These are phyloP conservation scores for Phialophora tarda DNA, from an alignment of 2,329 filamentous ascomycete genomes.

Conservation along the genomic window DNA sequence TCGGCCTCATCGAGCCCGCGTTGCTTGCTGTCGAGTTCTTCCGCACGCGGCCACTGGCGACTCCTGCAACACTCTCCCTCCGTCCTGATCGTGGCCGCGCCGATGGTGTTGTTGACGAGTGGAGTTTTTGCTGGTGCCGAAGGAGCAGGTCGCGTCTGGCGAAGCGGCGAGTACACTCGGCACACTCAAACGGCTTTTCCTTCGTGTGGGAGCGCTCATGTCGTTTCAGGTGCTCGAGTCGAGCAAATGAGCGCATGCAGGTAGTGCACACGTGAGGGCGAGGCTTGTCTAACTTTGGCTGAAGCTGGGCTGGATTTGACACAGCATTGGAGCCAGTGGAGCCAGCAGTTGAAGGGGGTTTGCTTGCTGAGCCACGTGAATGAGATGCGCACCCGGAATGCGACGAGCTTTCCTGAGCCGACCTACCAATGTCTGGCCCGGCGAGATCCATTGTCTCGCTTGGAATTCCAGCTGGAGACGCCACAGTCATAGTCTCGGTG, in stretches of 20 bases:
- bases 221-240: constrained; percentile 93
- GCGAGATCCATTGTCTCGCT: constrained; percentile 15
- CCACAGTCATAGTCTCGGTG: constrained; percentile 11
- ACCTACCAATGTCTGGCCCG: constrained; percentile 26
- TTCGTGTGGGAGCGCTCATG: constrained; percentile 98
- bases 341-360: constrained; percentile 23
- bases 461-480: constrained; percentile 15
- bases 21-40: constrained; percentile 84
- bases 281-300: constrained; percentile 96
- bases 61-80: constrained; percentile 80
- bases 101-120: constrained; percentile 88
- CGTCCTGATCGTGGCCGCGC: constrained; percentile 81
- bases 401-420: not conserved
- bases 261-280: constrained; percentile 92
- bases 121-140: constrained; percentile 96
- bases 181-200: constrained; percentile 98
- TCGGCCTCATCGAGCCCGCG: constrained; percentile 71
- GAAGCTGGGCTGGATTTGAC: constrained; percentile 54
- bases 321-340: constrained; percentile 13
- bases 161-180: constrained; percentile 92
- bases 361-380: constrained; percentile 20
- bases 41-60: constrained; percentile 73
- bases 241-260: constrained; percentile 89
- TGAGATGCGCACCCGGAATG: constrained; percentile 1
- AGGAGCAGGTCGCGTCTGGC: constrained; percentile 88